Evolutionary conservation across 2,329 filamentous ascomycete species (phyloP).

Genomic region (Pestalotiopsis fici): DNA sequence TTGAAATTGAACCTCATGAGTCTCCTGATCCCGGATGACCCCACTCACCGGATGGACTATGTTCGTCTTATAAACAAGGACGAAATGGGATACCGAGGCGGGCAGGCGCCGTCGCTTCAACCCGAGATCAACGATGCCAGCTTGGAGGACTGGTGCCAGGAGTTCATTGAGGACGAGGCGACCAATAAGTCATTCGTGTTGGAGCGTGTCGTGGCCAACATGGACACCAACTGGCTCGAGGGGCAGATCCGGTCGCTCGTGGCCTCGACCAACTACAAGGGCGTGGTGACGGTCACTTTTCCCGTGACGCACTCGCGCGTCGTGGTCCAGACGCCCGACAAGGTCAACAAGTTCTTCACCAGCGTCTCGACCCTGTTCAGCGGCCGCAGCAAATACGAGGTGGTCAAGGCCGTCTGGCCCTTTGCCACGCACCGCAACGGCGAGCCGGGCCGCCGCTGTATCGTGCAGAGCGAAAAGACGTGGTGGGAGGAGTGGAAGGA

Average conservation of each 20-base stretch:
- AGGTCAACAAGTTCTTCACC: constrained; percentile 55
- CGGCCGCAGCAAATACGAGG: constrained; percentile 56
- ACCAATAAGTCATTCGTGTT: constrained; percentile 50
- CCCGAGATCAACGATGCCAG: constrained; percentile 44
- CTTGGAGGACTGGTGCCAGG: constrained; percentile 50
- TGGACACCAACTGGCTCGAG: constrained; percentile 56
- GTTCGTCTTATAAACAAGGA: constrained; percentile 49
- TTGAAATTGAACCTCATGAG: constrained; percentile 56
- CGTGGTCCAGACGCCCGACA: constrained; percentile 51
- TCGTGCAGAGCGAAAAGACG: constrained; percentile 56
- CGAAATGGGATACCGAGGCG: constrained; percentile 53
- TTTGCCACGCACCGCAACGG: constrained; percentile 51
- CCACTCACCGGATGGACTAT: constrained; percentile 50
- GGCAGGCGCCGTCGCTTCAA: constrained; percentile 39
- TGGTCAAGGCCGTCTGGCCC: constrained; percentile 58
- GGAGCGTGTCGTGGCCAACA: constrained; percentile 54
- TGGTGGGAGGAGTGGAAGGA: constrained; percentile 58
- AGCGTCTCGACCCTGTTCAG: constrained; percentile 52
- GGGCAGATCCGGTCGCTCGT: constrained; percentile 54
- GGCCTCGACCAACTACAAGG: constrained; percentile 50
- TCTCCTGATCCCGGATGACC: constrained; percentile 50
- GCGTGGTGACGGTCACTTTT: constrained; percentile 49
- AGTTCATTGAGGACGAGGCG: constrained; percentile 46
- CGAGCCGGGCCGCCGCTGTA: constrained; percentile 43
- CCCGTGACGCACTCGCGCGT: constrained; percentile 51